Evolutionary conservation across 1,139 yeast species (phyloP), one percentile per base, ranked within the genome.

Genomic region (Protomyces arabidopsidicola): DNA sequence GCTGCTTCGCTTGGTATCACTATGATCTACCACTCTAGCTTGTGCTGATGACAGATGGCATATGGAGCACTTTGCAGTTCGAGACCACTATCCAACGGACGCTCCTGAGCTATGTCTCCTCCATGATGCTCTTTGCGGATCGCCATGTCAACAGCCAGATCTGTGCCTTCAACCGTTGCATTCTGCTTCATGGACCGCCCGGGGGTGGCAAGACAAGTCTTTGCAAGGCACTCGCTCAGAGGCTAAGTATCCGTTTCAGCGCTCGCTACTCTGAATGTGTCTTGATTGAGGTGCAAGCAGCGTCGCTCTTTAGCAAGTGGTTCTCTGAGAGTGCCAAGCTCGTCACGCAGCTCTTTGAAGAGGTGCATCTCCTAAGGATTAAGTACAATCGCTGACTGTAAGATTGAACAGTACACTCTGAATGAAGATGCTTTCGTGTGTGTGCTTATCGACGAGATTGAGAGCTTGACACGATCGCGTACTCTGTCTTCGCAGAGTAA

Each of bases 141-240:
- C 58, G 61, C 2, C 53, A 38, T 18, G 69, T 68, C 45, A 55
- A 68, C 45, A 34, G 58, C 12, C 62, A 65, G 6, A 45, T 68
- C 38, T 39, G 55, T 45, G 34, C 54, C 14, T 42, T 39, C 38
- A 39, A 45, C 9, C 24, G 64, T 38, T 60, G 67, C 5, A 50
- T 68, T 12, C 64, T 68, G 2, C 66, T 68, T n/a, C 68, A 68
- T 56, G 70, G 70, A 1, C 69, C 69, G 2, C 70, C 70, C 0
- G 70, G 70, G 10, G 67, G 67, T 9, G 70, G 70, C 27, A 68
- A 68, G 53, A 68, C 70, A 4, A 66, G 68, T 27, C 66, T 68
- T 14, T 67, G 69, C 53, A 39, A 27, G 45, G 68, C 70, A 14
- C 61, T 68, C 12, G 69, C 70, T 22, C 70, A 68, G 45, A 68